Evolutionary conservation across 306 rosid genomes (phyloP).

Genomic region (Psophocarpus tetragonolobus): DNA sequence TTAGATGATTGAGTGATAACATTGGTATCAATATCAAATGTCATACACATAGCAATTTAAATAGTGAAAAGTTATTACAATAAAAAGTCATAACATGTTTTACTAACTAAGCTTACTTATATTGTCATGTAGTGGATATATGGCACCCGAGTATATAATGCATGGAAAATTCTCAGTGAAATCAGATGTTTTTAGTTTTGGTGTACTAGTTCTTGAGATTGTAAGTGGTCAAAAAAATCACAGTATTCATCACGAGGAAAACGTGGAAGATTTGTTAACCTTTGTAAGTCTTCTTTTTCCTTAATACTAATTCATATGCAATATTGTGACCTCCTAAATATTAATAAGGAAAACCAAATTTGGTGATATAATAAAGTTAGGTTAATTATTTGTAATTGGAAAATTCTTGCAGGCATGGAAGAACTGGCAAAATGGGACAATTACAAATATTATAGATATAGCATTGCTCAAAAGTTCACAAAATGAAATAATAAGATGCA

Average conservation of each 20-base stretch:
- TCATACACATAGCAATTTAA: not conserved
- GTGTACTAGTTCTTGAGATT: slow-evolving; percentile 4
- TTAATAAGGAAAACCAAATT: not conserved
- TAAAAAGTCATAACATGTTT: not conserved
- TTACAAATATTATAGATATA: not conserved
- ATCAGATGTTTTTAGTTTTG: not conserved
- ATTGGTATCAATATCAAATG: no score
- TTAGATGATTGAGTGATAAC: not conserved
- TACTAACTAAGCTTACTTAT: not conserved
- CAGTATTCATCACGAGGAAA: not conserved
- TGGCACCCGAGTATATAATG: not conserved
- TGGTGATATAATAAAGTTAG: not conserved
- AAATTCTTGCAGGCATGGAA: slow-evolving; percentile 46
- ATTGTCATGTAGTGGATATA: not conserved
- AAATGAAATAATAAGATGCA: not conserved
- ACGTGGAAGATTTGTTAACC: slow-evolving; percentile 13
- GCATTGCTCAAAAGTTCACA: not conserved
- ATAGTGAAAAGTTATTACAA: not conserved
- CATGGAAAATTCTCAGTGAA: not conserved
- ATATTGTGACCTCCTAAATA: no score
- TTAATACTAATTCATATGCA: no score
- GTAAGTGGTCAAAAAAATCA: not conserved
- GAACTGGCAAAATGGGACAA: slow-evolving; percentile 47
- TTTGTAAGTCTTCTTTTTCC: slow-evolving; percentile 31
- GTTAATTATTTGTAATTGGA: not conserved